phyloP scores from a whole-genome alignment of 1,139 yeast species.

The Protomyces inouyei region DNA sequence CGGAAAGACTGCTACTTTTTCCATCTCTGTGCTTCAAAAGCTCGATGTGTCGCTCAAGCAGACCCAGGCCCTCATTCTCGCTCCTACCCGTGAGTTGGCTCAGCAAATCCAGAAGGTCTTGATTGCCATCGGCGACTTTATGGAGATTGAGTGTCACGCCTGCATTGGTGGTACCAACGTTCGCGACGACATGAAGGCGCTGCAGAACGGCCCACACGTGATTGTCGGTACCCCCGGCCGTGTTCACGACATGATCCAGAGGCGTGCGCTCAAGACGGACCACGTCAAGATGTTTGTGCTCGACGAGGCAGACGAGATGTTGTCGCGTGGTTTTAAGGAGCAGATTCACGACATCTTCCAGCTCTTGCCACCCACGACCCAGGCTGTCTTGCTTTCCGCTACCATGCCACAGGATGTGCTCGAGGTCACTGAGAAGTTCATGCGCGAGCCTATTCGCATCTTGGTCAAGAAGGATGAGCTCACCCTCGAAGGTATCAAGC shows the following conservation, averaged over 20 bases:
- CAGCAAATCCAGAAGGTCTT: slow-evolving; percentile 96
- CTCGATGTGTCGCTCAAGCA: slow-evolving; percentile 55
- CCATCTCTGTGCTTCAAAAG: slow-evolving; percentile 77
- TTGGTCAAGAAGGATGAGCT: slow-evolving; percentile 97
- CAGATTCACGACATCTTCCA: slow-evolving; percentile 96
- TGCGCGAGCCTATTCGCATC: slow-evolving; percentile 95
- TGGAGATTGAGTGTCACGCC: slow-evolving; percentile 92
- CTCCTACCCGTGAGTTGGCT: slow-evolving; percentile 99
- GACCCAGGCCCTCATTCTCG: slow-evolving; percentile 64
- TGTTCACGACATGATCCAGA: slow-evolving; percentile 94
- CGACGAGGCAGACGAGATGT: slow-evolving; percentile 99
- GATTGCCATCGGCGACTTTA: slow-evolving; percentile 85
- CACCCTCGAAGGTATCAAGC: slow-evolving; percentile 97
- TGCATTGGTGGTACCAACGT: slow-evolving; percentile 98
- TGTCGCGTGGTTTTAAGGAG: slow-evolving; percentile 93
- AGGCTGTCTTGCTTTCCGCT: slow-evolving; percentile 93
- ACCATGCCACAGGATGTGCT: slow-evolving; percentile 97
- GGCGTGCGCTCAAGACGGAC: slow-evolving; percentile 84
- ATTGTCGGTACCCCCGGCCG: slow-evolving; percentile 99
- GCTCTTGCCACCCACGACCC: slow-evolving; percentile 88
- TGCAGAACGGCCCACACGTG: slow-evolving; percentile 88
- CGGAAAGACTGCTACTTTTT: slow-evolving; percentile 99
- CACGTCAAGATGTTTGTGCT: slow-evolving; percentile 92
- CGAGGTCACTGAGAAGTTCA: slow-evolving; percentile 94
- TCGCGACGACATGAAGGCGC: slow-evolving; percentile 85